phyloP scores from a whole-genome alignment of 208 protist species.

The Wallacemonas sp. region DNA sequence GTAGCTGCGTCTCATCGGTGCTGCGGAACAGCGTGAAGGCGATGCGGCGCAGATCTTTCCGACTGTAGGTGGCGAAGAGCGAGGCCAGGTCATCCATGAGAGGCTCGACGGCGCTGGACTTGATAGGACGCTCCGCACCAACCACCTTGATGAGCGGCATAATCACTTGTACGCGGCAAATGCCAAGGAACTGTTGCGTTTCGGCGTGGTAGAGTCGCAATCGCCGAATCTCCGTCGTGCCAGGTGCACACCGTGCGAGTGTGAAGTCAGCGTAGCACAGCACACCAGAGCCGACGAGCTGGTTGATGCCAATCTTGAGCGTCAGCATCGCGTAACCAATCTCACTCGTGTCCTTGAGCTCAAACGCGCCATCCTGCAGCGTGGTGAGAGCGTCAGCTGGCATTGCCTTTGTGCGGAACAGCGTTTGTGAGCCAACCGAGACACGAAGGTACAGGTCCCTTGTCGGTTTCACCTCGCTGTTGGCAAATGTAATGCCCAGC shows the following conservation, averaged over 20 bases:
- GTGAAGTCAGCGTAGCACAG: constrained; percentile 74
- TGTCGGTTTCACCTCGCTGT: constrained; percentile 7
- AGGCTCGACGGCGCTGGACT: constrained; percentile 22
- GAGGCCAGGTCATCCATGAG: constrained; percentile 77
- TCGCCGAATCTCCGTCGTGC: constrained; percentile 34
- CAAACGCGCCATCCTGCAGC: background rate
- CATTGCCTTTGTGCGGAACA: constrained; percentile 36
- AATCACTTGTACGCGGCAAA: constrained; percentile 44
- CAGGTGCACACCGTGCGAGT: constrained; percentile 35
- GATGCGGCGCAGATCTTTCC: constrained; percentile 57
- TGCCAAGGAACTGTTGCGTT: constrained; percentile 47
- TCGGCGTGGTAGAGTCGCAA: constrained; percentile 63
- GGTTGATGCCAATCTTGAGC: constrained; percentile 48
- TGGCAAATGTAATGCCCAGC: constrained; percentile 23
- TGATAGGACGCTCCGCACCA: background rate
- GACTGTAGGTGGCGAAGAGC: constrained; percentile 58
- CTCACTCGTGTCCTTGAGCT: constrained; percentile 10
- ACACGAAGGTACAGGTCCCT: constrained; percentile 7
- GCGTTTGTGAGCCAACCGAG: constrained; percentile 6
- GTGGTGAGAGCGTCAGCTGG: constrained; percentile 16
- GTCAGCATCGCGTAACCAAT: constrained; percentile 32
- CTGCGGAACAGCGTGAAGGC: constrained; percentile 46
- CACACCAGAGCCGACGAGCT: constrained; percentile 23
- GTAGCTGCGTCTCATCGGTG: constrained; percentile 41
- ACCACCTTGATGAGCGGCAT: constrained; percentile 27